These are phyloP conservation scores for Trypanosoma caninum DNA, from an alignment of 208 protist species.

Conservation along the genomic window DNA sequence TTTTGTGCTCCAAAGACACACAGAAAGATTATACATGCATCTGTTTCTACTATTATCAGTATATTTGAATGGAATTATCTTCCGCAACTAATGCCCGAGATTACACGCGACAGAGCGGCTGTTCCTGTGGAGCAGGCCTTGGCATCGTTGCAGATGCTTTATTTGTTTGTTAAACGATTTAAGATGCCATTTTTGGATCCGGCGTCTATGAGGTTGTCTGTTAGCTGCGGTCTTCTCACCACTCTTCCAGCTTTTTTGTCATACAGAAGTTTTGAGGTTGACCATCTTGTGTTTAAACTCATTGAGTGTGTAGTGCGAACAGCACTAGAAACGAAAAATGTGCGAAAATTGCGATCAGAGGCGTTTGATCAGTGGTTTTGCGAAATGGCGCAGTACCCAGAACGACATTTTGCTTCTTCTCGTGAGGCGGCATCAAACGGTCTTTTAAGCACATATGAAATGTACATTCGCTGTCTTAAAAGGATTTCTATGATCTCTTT, in stretches of 20 bases:
- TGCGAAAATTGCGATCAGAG: conserved; percentile 34
- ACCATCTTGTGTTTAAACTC: conserved; percentile 69
- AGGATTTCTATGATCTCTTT: conserved; percentile 78
- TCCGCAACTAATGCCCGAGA: conserved; percentile 56
- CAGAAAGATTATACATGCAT: conserved; percentile 57
- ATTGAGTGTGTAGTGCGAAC: conserved; percentile 77
- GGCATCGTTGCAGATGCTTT: conserved; percentile 64
- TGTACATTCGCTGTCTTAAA: conserved; percentile 79
- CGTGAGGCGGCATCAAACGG: conserved; percentile 27
- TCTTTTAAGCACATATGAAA: conserved; percentile 47
- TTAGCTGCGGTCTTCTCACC: conserved; percentile 37
- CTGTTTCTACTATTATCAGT: conserved; percentile 60
- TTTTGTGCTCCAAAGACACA: conserved; percentile 53
- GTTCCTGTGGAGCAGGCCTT: conserved; percentile 32
- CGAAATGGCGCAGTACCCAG: conserved; percentile 54
- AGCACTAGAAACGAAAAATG: conserved; percentile 40
- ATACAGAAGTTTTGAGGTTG: conserved; percentile 67
- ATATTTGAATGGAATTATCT: conserved; percentile 83
- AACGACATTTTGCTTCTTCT: conserved; percentile 42
- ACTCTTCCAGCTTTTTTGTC: conserved; percentile 55
- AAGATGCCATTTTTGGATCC: conserved; percentile 49
- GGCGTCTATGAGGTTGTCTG: conserved; percentile 41
- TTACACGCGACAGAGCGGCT: conserved; percentile 10
- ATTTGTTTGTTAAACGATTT: conserved; percentile 74
- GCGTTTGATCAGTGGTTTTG: conserved; percentile 64